Evolutionary conservation across 768 basidiomycete genomes (phyloP).

Genomic region (Ramaria sp.): DNA sequence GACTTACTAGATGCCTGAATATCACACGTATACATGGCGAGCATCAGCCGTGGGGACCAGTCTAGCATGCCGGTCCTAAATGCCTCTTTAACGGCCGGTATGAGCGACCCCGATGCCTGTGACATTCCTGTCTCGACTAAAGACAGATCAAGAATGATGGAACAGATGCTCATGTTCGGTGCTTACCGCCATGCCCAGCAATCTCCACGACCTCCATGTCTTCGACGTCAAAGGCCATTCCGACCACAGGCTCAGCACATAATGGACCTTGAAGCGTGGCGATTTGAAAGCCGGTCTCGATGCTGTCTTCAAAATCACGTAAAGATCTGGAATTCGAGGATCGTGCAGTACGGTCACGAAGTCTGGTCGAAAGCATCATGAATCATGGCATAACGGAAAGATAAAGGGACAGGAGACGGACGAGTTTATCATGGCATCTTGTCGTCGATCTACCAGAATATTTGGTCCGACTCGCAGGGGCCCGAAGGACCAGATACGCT

Average conservation of each 20-base stretch:
- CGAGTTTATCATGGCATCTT: slow-evolving; percentile 38
- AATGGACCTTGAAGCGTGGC: slow-evolving; percentile 91
- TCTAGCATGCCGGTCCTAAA: slow-evolving; percentile 86
- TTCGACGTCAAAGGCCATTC: slow-evolving; percentile 86
- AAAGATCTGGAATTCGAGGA: not conserved
- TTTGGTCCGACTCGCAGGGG: slow-evolving; percentile 82
- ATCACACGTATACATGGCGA: slow-evolving; percentile 98
- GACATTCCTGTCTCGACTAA: slow-evolving; percentile 20
- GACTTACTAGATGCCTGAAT: slow-evolving; percentile 92
- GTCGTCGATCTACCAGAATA: slow-evolving; percentile 67
- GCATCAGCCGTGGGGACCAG: slow-evolving; percentile 94
- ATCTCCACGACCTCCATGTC: slow-evolving; percentile 24
- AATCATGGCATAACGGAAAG: not conserved
- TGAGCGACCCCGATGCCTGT: slow-evolving; percentile 83
- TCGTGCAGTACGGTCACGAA: slow-evolving; percentile 2
- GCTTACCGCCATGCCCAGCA: slow-evolving; percentile 3
- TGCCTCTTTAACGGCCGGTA: slow-evolving; percentile 80
- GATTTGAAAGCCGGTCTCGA: slow-evolving; percentile 93
- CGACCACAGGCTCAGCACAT: slow-evolving; percentile 91
- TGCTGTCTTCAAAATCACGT: slow-evolving; percentile 65
- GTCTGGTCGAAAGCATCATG: not conserved
- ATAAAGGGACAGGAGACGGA: slow-evolving; percentile 25
- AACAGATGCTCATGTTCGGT: not conserved
- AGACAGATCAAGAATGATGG: not conserved
- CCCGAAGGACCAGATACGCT: slow-evolving; percentile 85